Base-by-base conservation (phyloP, 768 basidiomycete species). In the Bullera alba region DNA sequence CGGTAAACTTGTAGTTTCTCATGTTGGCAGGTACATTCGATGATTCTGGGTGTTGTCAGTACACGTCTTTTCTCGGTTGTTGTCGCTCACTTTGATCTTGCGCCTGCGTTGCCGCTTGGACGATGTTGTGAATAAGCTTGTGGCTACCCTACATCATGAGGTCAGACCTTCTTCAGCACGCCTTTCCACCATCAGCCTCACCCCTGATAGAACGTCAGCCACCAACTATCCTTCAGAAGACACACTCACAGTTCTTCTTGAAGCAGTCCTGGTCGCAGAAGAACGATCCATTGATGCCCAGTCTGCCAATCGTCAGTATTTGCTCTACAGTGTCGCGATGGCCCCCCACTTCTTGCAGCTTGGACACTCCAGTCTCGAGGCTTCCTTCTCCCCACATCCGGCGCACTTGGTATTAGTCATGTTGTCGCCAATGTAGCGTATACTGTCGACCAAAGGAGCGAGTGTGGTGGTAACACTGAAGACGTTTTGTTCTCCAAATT, bases 231-330 rank as follows among this genome's bases (percentile, higher is more conserved):
- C 27, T 29, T 32, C 38, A 38, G 43, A n/a, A 19, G 41, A 42
- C 37, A 23, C n/a, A n/a, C 90, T 77, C 72, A 92, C 93, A 97
- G 72, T 81, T 84, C 41, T 83, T 80, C 74, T 95, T 96, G 81
- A 96, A 96, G 75, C 93, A 97, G 44, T 87, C 88, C 73, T 97
- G 93, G 22, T 83, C 82, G 58, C 93, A 96, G 75, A 92, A 97
- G 61, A 70, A 74, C 27, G 68, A 69, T n/a, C 71, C 74, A 5
- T 59, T 59, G 42, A 75, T 74, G 16, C 73, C 73, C n/a, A 74
- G 57, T 47, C 73, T 75, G n/a, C 14, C 37, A 22, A 46, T 29
- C 36, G 43, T 23, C 27, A 38, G 46, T 27, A 10, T 6, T 10
- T 36, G 22, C n/a, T 32, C 6, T 30, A 21, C 25, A 19, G 26